Conservation (phyloP, 2,329 filamentous ascomycete species). For the Coniochaeta pulveracea region DNA sequence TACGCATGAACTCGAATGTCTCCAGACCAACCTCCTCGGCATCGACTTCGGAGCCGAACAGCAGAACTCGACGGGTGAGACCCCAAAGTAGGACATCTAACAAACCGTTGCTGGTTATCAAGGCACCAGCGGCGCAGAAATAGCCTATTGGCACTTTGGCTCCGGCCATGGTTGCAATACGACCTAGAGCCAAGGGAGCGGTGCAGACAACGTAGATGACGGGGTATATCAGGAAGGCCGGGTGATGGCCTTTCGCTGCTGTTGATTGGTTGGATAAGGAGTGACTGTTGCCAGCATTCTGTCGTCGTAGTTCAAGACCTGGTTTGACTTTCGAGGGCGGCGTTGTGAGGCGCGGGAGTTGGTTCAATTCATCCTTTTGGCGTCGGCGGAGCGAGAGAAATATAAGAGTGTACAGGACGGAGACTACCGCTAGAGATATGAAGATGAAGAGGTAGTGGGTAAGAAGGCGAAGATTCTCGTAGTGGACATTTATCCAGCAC, state of each 20-base stretch:
- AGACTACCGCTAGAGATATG: slow-evolving; percentile 22
- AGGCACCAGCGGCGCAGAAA: slow-evolving; percentile 37
- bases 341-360: background rate
- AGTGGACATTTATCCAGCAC: slow-evolving; percentile 51
- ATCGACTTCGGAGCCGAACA: slow-evolving; percentile 16
- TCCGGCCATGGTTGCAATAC: slow-evolving; percentile 44
- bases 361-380: slow-evolving; percentile 2
- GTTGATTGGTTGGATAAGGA: slow-evolving; percentile 5
- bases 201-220: slow-evolving; percentile 52
- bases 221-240: slow-evolving; percentile 47
- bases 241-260: slow-evolving; percentile 15
- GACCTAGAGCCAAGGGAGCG: slow-evolving; percentile 45
- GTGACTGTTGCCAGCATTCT: background rate
- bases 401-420: slow-evolving; percentile 23
- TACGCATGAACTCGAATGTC: slow-evolving; percentile 23
- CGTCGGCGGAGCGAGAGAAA: slow-evolving; percentile 20
- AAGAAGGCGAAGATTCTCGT: slow-evolving; percentile 40
- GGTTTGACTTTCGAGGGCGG: background rate
- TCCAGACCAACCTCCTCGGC: slow-evolving; percentile 20
- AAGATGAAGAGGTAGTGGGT: slow-evolving; percentile 55
- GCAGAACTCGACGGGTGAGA: slow-evolving; percentile 13
- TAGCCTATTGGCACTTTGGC: slow-evolving; percentile 31
- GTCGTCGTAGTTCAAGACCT: slow-evolving; percentile 3
- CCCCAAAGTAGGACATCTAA: slow-evolving; percentile 19
- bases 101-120: slow-evolving; percentile 37